A percentile compares a stretch with the other conserved stretches of the same genome.
Evolutionary conservation across 176 grass and related monocot genomes (phyloP).

Genomic region (maize (Zea mays)): DNA sequence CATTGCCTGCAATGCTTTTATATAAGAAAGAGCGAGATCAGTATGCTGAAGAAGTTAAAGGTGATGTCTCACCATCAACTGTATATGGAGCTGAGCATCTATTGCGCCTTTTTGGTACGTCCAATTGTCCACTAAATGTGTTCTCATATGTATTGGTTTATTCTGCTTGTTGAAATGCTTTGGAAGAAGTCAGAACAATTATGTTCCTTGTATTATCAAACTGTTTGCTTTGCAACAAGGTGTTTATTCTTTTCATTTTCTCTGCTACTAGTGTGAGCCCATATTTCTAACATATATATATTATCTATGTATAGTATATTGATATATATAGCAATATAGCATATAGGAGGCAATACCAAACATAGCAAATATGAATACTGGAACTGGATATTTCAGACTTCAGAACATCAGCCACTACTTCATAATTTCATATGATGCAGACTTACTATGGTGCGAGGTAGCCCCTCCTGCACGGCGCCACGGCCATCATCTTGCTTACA

Average conservation of each 20-base stretch:
- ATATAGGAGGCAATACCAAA: no score
- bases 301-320: no score
- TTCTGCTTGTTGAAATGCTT: conserved; percentile 17
- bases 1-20: conserved; percentile 89
- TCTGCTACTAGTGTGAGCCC: not conserved
- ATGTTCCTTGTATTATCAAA: not conserved
- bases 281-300: not conserved
- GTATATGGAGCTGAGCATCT: conserved; percentile 98
- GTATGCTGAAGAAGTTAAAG: conserved; percentile 69
- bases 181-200: not conserved
- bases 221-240: not conserved
- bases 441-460: no score
- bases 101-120: conserved; percentile 94
- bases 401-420: no score
- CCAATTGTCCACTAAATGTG: conserved; percentile 29
- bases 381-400: no score
- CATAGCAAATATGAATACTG: no score
- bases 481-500: no score
- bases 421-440: no score
- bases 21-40: conserved; percentile 88
- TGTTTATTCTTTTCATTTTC: conserved; percentile 9
- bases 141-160: conserved; percentile 12
- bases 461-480: no score
- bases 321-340: no score
- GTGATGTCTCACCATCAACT: conserved; percentile 67